Conservation (phyloP, 352 stramenopile genomes). For the Phytophthora idaei region DNA sequence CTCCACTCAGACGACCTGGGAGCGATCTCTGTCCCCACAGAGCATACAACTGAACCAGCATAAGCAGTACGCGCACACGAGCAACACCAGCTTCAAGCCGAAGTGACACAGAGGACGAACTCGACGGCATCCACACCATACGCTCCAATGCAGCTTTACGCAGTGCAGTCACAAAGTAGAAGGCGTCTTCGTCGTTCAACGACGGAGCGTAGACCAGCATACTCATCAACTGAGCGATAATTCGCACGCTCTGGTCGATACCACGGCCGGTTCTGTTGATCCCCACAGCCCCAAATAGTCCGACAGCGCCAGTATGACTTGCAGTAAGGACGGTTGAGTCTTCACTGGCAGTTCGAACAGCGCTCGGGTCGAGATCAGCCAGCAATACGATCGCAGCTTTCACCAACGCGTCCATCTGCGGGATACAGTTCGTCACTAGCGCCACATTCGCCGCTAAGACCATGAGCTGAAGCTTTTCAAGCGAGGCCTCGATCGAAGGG, state of each 20-base stretch:
- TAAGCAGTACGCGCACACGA: constrained; percentile 49
- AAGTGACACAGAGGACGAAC: neutral
- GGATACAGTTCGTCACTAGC: constrained; percentile 73
- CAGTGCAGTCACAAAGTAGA: constrained; percentile 87
- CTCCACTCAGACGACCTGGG: constrained; percentile 39
- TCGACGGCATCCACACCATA: constrained; percentile 22
- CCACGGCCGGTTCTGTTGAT: constrained; percentile 6
- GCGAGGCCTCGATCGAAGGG: constrained; percentile 63
- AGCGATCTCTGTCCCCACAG: constrained; percentile 65
- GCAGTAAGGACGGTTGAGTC: neutral
- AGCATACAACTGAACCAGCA: constrained; percentile 58
- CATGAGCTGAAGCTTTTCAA: constrained; percentile 70
- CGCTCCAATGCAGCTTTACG: constrained; percentile 73
- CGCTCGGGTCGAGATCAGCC: constrained; percentile 58
- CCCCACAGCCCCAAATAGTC: constrained; percentile 16
- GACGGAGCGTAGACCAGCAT: constrained; percentile 82
- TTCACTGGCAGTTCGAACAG: constrained; percentile 9
- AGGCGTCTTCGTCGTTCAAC: constrained; percentile 77
- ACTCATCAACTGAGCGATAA: constrained; percentile 57
- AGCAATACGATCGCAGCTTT: constrained; percentile 83
- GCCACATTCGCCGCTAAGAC: constrained; percentile 69
- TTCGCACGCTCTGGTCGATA: constrained; percentile 33
- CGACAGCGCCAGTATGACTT: constrained; percentile 7
- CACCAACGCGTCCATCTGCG: constrained; percentile 87
- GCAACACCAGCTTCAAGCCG: constrained; percentile 25